Conservation (phyloP, 1,284 basidiomycete species). For the Amylostereum chailletii region DNA sequence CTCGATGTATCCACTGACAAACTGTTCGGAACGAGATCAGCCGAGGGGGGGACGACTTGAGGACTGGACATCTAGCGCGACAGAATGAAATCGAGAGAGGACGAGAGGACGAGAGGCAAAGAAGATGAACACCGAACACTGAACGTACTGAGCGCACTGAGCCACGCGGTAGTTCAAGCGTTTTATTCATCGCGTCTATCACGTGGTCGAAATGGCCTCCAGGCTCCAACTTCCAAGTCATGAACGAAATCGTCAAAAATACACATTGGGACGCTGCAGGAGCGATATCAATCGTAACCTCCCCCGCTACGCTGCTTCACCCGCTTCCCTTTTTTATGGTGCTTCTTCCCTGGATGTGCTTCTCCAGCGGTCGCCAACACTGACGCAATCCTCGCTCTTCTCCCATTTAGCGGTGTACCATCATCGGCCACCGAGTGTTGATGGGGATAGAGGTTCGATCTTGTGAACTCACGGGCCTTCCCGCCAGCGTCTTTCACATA, state of each 20-base stretch:
- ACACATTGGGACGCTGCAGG: too few species aligned
- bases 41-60: too few species aligned
- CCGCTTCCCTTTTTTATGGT: conserved; percentile 80
- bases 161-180: too few species aligned
- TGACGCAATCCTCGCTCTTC: conserved; percentile 36
- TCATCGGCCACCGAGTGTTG: conserved; percentile 74
- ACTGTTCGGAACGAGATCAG: neutral
- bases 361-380: conserved; percentile 38
- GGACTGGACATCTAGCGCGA: too few species aligned
- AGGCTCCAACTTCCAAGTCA: too few species aligned
- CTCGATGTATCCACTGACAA: conserved; percentile 8
- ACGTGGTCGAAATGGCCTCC: too few species aligned
- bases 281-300: conserved; percentile 64
- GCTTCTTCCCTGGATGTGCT: conserved; percentile 61
- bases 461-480: conserved; percentile 53
- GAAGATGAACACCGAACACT: neutral
- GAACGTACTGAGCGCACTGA: too few species aligned
- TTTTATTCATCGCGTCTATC: too few species aligned
- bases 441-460: conserved; percentile 67
- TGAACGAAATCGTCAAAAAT: too few species aligned
- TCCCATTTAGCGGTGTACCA: conserved; percentile 50
- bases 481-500: conserved; percentile 56
- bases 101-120: neutral
- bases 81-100: neutral
- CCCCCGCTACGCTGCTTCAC: conserved; percentile 85